These are phyloP conservation scores for Ottelia alismoides DNA, from an alignment of 106 monocot species.

Conservation along the genomic window DNA sequence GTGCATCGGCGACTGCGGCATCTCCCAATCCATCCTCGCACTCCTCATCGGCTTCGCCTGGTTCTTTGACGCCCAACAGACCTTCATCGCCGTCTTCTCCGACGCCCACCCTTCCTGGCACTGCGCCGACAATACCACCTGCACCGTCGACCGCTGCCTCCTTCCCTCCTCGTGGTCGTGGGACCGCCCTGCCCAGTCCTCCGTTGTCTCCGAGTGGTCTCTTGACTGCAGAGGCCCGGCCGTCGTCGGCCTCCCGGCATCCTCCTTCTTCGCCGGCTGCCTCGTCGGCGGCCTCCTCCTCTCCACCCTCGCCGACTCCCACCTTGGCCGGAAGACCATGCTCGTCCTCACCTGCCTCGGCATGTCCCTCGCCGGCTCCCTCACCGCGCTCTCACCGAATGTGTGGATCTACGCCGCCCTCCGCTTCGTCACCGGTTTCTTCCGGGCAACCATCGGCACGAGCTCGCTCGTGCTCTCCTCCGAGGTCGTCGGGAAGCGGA, in stretches of 20 bases:
- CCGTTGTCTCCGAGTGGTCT: constrained; percentile 48
- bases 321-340: constrained; percentile 47
- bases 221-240: constrained; percentile 37
- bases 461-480: constrained; percentile 43
- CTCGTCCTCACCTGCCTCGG: constrained; percentile 25
- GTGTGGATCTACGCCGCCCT: constrained; percentile 31
- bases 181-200: constrained; percentile 18
- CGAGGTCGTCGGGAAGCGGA: constrained; percentile 42
- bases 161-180: constrained; percentile 45
- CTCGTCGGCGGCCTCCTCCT: constrained; percentile 54
- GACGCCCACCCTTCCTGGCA: constrained; percentile 44
- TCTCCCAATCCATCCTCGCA: constrained; percentile 16
- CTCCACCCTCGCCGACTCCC: constrained; percentile 55
- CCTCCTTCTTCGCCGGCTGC: constrained; percentile 54
- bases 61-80: constrained; percentile 51
- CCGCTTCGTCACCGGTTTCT: constrained; percentile 41
- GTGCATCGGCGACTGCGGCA: constrained; percentile 13
- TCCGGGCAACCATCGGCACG: constrained; percentile 41
- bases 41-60: constrained; percentile 27
- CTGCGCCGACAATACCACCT: constrained; percentile 18
- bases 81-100: constrained; percentile 60
- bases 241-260: constrained; percentile 25
- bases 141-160: constrained; percentile 18
- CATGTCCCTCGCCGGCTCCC: constrained; percentile 34
- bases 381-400: constrained; percentile 33